Percentiles rank a stretch among this genome's conserved stretches.
phyloP scores from a whole-genome alignment of 192 early-diverging fungal genomes.

The Obelidium mucronatum region DNA sequence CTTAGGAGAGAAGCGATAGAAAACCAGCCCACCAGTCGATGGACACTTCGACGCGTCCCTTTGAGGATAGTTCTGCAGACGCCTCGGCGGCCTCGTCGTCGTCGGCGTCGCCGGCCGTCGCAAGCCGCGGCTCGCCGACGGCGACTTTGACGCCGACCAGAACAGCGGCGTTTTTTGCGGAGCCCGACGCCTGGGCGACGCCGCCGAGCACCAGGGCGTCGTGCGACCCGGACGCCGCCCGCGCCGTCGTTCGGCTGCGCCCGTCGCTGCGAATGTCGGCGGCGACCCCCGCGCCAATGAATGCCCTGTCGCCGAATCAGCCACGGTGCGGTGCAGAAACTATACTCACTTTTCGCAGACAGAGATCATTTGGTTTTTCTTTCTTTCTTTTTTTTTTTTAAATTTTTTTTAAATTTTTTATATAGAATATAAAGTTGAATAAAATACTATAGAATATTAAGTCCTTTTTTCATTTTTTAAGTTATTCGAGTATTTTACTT shows the following conservation, averaged over 20 bases:
- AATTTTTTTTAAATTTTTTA: too few relatives aligned
- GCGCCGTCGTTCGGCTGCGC: constrained; percentile 76
- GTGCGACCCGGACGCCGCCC: constrained; percentile 64
- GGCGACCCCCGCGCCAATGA: constrained; percentile 83
- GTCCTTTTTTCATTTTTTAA: too few relatives aligned
- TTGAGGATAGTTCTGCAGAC: constrained; percentile 14
- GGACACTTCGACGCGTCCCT: constrained; percentile 80
- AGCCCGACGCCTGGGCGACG: constrained; percentile 90
- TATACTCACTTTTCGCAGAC: too few relatives aligned
- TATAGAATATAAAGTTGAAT: too few relatives aligned
- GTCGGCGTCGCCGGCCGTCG: constrained; percentile 66
- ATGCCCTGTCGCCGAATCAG: constrained; percentile 57
- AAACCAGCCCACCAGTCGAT: constrained; percentile 98
- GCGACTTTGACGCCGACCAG: constrained; percentile 92
- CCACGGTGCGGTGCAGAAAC: not conserved
- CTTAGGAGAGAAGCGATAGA: too few relatives aligned
- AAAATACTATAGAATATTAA: too few relatives aligned
- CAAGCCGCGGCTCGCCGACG: constrained; percentile 45
- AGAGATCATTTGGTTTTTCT: too few relatives aligned
- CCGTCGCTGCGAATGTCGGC: constrained; percentile 87
- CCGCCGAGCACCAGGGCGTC: constrained; percentile 79
- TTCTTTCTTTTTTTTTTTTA: too few relatives aligned
- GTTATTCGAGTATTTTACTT: too few relatives aligned
- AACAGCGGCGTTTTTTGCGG: constrained; percentile 80
- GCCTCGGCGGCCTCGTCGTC: constrained; percentile 16